Conservation (phyloP, 306 rosid genomes). For the Dicorynia guianensis region DNA sequence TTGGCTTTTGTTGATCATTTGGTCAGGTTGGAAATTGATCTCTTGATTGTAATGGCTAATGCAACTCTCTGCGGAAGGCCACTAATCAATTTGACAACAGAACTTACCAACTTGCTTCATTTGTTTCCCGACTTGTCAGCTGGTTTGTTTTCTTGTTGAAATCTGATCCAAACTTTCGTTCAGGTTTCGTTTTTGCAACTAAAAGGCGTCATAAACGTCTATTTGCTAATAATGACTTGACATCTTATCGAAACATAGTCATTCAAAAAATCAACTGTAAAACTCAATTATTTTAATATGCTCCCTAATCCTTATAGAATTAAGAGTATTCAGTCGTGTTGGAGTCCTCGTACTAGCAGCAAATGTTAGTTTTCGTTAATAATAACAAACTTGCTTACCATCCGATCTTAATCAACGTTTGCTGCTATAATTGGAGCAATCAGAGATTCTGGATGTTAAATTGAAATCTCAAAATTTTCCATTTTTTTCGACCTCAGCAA, state of each 20-base stretch:
- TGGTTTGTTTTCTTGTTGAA: neutral
- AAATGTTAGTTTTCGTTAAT: too few species aligned
- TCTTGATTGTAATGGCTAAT: neutral
- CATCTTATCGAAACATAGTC: neutral
- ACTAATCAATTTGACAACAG: slow-evolving; percentile 21
- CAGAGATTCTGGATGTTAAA: slow-evolving; percentile 19
- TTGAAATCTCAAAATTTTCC: slow-evolving; percentile 6
- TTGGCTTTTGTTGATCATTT: slow-evolving; percentile 12
- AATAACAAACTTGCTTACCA: too few species aligned
- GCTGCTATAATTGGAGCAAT: slow-evolving; percentile 25
- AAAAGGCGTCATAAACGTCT: too few species aligned
- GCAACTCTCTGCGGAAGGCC: slow-evolving; percentile 37
- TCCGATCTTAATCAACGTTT: neutral
- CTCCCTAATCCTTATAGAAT: neutral
- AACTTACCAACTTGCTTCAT: neutral
- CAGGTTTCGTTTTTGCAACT: neutral
- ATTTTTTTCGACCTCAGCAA: neutral
- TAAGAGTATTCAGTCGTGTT: neutral
- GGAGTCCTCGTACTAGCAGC: neutral
- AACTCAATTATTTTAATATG: neutral
- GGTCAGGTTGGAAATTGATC: slow-evolving; percentile 16
- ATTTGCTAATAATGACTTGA: neutral
- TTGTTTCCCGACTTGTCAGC: neutral
- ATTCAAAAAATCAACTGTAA: neutral
- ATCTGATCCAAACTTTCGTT: too few species aligned